These are phyloP conservation scores for Athelia psychrophila DNA, from an alignment of 1,284 basidiomycete species.

Conservation along the genomic window DNA sequence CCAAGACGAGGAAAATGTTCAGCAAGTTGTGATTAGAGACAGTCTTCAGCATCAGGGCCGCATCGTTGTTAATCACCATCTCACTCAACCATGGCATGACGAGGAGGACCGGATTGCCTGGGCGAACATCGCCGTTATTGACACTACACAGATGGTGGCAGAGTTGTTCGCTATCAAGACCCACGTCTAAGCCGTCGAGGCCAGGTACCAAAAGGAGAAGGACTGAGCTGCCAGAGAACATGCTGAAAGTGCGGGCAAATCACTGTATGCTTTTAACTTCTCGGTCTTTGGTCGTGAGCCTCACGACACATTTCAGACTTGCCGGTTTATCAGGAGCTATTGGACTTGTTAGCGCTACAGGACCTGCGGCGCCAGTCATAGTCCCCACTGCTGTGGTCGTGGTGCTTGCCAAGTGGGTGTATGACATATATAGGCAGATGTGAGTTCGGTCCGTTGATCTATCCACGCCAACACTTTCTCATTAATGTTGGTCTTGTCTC, in stretches of 20 bases:
- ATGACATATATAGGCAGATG: no score
- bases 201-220: constrained; percentile 10
- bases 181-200: constrained; percentile 23
- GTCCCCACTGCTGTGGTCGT: no score
- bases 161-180: constrained; percentile 24
- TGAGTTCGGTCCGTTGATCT: no score
- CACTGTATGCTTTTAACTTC: no score
- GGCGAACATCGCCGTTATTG: background rate
- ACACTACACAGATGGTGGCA: constrained; percentile 6
- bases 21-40: background rate
- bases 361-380: no score
- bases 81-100: constrained; percentile 23
- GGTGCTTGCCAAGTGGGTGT: no score
- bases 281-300: no score
- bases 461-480: no score
- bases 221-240: background rate
- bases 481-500: no score
- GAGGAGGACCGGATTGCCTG: constrained; percentile 14
- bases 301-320: no score
- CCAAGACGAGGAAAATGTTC: constrained; percentile 5
- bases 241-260: constrained; percentile 3
- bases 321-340: no score
- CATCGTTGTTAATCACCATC: background rate
- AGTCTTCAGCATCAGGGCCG: constrained; percentile 25
- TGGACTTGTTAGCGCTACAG: no score